Base-by-base conservation (phyloP, 257 asterid genomes). In the Haberlea rhodopensis region DNA sequence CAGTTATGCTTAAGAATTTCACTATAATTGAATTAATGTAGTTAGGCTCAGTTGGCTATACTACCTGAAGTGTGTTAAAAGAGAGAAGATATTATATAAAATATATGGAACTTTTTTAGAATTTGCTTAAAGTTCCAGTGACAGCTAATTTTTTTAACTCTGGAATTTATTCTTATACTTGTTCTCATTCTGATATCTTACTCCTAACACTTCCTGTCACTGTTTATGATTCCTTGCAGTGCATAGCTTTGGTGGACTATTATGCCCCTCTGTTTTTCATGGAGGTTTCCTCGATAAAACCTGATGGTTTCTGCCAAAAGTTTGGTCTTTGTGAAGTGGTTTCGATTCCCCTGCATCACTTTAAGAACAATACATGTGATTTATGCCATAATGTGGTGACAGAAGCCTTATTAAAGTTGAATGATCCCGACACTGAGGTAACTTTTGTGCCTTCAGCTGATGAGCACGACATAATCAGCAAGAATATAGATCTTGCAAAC, bases 351-450 rank as follows among this genome's bases (percentile, higher is more conserved):
- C 67, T 57, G 54, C 61, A 21, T 27, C 71, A 71, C 32, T 75
- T 94, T 34, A 66, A 76, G 65, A 78, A 80, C 70, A 78, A 80
- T 71, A 90, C 67, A 78, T 94, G 99, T 68, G 84, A 77, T 7
- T 49, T 84, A 8, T 94, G 99, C 78, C 97, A 85, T 66, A 72
- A 68, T 46, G 78, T 84, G 72, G 81, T 90, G 43, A n/a, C 79
- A 6, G 96, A 87, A 80, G 95, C 86, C 68, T 51, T 87, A 69
- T 25, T 68, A 29, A 94, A 94, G 73, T 76, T 94, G 88, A 80
- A 82, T 78, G 95, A 94, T 81, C 97, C 97, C 2, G 95, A 86
- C 62, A 90, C 95, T 13, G 85, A 82, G 95, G 99, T 87, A 81
- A 58, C 29, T 46, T 48, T 40, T 27, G 29, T 32, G 51, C 26